Evolutionary conservation across 139 green algal genomes (phyloP).

Genomic region (Auxenochlorella pyrenoidosa): DNA sequence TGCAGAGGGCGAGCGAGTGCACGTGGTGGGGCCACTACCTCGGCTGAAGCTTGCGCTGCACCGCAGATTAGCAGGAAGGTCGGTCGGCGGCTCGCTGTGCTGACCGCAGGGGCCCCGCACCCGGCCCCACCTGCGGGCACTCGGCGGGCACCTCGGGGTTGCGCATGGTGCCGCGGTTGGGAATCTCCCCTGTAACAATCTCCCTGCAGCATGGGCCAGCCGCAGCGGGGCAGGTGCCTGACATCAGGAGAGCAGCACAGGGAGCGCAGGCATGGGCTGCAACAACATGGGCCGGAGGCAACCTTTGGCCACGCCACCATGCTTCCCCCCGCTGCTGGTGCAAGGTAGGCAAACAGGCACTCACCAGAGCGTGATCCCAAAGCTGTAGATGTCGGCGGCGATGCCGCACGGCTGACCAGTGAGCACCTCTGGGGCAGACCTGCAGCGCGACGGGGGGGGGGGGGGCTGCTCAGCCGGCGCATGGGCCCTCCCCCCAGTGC

Average conservation of each 20-base stretch:
- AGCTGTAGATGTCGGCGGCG: slow-evolving; percentile 53
- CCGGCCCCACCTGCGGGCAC: slow-evolving; percentile 37
- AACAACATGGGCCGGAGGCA: too few species aligned
- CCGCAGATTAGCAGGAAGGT: too few species aligned
- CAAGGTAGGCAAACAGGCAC: neutral
- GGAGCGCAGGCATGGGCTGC: too few species aligned
- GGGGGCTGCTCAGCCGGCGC: neutral
- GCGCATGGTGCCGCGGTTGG: slow-evolving; percentile 37
- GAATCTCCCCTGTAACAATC: slow-evolving; percentile 51
- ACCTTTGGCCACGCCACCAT: too few species aligned
- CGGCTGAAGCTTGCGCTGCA: too few species aligned
- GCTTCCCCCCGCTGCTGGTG: too few species aligned
- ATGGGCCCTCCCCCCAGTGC: too few species aligned
- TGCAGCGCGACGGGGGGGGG: neutral
- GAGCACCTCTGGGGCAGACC: slow-evolving; percentile 52
- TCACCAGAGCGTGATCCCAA: slow-evolving; percentile 19
- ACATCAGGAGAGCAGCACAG: too few species aligned
- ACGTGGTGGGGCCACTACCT: too few species aligned
- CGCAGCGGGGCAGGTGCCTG: too few species aligned
- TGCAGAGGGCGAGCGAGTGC: too few species aligned
- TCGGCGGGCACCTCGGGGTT: slow-evolving; percentile 44
- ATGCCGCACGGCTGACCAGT: slow-evolving; percentile 26
- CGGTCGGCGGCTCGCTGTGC: too few species aligned
- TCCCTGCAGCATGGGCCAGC: slow-evolving; percentile 37
- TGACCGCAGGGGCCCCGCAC: neutral